Conservation (phyloP, 1,284 basidiomycete species). For the Agaricales sp. region DNA sequence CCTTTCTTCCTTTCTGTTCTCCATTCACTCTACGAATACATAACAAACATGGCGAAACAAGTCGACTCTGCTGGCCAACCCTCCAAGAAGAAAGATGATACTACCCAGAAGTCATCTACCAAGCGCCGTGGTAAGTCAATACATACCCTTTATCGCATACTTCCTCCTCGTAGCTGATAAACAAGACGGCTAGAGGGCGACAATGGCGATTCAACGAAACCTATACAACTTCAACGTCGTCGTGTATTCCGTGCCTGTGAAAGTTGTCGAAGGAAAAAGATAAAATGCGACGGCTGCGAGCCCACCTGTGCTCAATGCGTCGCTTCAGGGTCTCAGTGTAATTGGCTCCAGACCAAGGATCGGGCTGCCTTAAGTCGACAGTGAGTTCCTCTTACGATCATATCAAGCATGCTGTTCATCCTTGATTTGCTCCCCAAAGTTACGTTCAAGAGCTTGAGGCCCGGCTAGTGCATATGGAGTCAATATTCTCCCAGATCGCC, state of each 20-base stretch:
- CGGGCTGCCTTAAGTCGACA: constrained; percentile 77
- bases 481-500: constrained; percentile 64
- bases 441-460: constrained; percentile 85
- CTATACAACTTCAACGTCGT: constrained; percentile 46
- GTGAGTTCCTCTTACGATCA: constrained; percentile 32
- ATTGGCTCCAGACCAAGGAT: constrained; percentile 81
- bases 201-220: constrained; percentile 25
- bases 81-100: constrained; percentile 60
- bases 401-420: constrained; percentile 8
- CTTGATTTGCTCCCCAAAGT: constrained; percentile 26
- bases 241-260: constrained; percentile 78
- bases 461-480: constrained; percentile 75
- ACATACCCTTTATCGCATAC: neutral
- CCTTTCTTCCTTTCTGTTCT: neutral
- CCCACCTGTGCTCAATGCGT: constrained; percentile 76
- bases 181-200: neutral
- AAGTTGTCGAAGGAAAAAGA: constrained; percentile 81
- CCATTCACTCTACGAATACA: neutral
- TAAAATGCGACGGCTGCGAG: constrained; percentile 79
- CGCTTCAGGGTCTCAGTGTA: constrained; percentile 63
- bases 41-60: constrained; percentile 30
- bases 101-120: constrained; percentile 38
- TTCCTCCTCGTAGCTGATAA: neutral
- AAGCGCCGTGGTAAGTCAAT: constrained; percentile 13
- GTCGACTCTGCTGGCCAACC: constrained; percentile 44